phyloP scores from a whole-genome alignment of 2,329 filamentous ascomycete genomes.

The Pseudopithomyces maydicus region DNA sequence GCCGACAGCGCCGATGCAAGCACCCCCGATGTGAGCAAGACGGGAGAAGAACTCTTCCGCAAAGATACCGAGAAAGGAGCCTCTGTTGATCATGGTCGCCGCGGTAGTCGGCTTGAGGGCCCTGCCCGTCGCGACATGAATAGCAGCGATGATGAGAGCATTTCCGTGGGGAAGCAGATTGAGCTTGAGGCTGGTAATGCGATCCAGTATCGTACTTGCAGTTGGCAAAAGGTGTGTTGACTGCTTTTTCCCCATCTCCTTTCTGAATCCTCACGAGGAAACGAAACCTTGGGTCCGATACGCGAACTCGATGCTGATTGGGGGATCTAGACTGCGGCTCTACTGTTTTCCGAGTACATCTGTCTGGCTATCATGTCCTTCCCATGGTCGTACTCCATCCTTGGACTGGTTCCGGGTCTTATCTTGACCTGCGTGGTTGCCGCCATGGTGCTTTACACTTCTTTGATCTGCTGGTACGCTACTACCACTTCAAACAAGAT shows the following conservation, averaged over 20 bases:
- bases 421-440: slow-evolving; percentile 83
- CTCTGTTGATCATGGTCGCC: slow-evolving; percentile 27
- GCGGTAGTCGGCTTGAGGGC: slow-evolving; percentile 50
- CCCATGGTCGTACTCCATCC: slow-evolving; percentile 86
- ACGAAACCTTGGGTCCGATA: background rate
- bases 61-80: slow-evolving; percentile 37
- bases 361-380: slow-evolving; percentile 95
- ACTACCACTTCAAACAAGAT: background rate
- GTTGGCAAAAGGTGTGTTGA: slow-evolving; percentile 77
- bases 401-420: slow-evolving; percentile 84
- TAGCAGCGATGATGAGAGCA: slow-evolving; percentile 44
- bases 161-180: slow-evolving; percentile 69
- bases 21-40: slow-evolving; percentile 19
- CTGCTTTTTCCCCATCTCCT: background rate
- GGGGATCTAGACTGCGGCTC: slow-evolving; percentile 70
- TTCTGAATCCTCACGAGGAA: too few species aligned
- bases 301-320: slow-evolving; percentile 13
- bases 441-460: slow-evolving; percentile 81
- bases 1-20: slow-evolving; percentile 17
- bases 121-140: slow-evolving; percentile 35
- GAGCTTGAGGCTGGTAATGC: slow-evolving; percentile 75
- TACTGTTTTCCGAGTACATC: slow-evolving; percentile 95
- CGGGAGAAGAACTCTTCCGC: slow-evolving; percentile 11
- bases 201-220: slow-evolving; percentile 92
- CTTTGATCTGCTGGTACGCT: slow-evolving; percentile 65